Conservation (phyloP, 2,329 filamentous ascomycete species). For the Sphaerulina populicola region DNA sequence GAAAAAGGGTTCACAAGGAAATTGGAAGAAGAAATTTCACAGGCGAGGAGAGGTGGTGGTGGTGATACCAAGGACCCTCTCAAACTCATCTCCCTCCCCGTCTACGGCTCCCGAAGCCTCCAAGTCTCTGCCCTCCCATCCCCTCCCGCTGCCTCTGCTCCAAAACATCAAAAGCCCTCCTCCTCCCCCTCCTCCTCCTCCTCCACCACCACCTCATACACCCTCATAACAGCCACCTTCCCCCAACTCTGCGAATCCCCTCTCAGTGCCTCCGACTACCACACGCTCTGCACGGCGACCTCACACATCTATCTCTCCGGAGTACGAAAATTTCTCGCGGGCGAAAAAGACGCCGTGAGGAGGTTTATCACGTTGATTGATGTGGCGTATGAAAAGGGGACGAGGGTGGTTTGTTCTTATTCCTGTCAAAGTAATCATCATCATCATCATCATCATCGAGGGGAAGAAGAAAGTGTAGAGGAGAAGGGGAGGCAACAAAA, state of each 20-base stretch:
- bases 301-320: constrained; percentile 20
- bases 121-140: constrained; percentile 11
- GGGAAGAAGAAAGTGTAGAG: no score
- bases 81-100: constrained; percentile 11
- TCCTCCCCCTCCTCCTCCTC: no score
- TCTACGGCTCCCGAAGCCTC: constrained; percentile 20
- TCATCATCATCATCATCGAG: no score
- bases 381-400: constrained; percentile 65
- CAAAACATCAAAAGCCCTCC: no score
- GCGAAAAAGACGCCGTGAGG: constrained; percentile 49
- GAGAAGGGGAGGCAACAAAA: no score
- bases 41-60: neutral
- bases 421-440: no score
- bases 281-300: constrained; percentile 48
- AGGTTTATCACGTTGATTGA: constrained; percentile 71
- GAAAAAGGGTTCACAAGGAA: constrained; percentile 3
- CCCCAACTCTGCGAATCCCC: constrained; percentile 52
- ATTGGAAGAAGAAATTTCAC: constrained; percentile 5
- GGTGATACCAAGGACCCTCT: no score
- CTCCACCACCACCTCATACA: constrained; percentile 4
- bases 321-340: constrained; percentile 14
- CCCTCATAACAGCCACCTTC: constrained; percentile 49
- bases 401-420: constrained; percentile 53
- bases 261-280: constrained; percentile 70
- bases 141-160: no score